Conservation (phyloP, 2,329 filamentous ascomycete genomes). For the Penicillium concentricum region DNA sequence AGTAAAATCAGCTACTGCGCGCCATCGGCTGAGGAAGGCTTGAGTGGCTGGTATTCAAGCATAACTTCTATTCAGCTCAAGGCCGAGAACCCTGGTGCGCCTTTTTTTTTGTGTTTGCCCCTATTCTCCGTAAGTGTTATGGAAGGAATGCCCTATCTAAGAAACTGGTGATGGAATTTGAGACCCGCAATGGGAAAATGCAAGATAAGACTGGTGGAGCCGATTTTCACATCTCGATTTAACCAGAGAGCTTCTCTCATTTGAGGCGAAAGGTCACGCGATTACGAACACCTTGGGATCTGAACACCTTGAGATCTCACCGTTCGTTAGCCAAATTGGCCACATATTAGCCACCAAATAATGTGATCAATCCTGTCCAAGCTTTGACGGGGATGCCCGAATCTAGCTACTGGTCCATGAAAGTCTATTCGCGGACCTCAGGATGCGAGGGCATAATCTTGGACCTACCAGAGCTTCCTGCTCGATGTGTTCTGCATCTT, state of each 20-base stretch:
- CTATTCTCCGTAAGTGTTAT: not conserved
- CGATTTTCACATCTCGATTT: not conserved
- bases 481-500: not conserved
- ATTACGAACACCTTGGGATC: not conserved
- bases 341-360: not conserved
- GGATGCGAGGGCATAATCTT: not conserved
- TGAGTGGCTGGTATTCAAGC: slow-evolving; percentile 14
- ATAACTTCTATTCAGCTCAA: not conserved
- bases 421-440: not conserved
- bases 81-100: not conserved
- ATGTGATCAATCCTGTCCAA: not conserved
- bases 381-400: not conserved
- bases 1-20: slow-evolving; percentile 13
- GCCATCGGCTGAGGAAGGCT: slow-evolving; percentile 13
- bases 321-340: no score
- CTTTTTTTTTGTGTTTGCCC: not conserved
- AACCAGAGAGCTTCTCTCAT: not conserved
- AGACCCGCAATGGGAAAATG: not conserved
- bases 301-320: not conserved
- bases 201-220: slow-evolving; percentile 1
- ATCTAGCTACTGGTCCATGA: not conserved
- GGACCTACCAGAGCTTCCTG: not conserved
- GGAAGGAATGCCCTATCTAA: not conserved
- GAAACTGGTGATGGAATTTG: not conserved
- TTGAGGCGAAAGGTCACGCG: not conserved